These are phyloP conservation scores for Epicoccum sorghinum DNA, from an alignment of 2,329 filamentous ascomycete genomes.

Conservation along the genomic window DNA sequence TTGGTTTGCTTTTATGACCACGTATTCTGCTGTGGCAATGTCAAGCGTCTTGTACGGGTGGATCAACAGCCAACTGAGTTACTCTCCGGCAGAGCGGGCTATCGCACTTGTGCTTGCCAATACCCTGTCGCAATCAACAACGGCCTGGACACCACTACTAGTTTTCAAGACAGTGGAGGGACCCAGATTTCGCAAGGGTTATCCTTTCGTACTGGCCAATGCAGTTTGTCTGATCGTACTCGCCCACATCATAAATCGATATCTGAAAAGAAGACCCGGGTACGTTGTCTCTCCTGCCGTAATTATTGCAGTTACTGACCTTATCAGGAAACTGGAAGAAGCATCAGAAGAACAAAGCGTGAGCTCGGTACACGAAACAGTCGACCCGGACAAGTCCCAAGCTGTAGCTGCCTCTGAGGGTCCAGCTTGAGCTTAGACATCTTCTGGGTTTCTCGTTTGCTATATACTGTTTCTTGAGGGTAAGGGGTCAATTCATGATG, in stretches of 20 bases:
- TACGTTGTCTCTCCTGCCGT: background rate
- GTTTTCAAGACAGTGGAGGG: slow-evolving; percentile 57
- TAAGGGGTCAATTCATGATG: too few relatives aligned
- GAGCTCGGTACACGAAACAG: slow-evolving; percentile 12
- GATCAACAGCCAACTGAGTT: slow-evolving; percentile 59
- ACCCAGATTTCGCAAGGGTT: slow-evolving; percentile 52
- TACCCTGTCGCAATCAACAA: slow-evolving; percentile 60
- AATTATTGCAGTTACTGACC: background rate
- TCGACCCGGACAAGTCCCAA: background rate
- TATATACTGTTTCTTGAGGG: too few relatives aligned
- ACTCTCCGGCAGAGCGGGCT: slow-evolving; percentile 55
- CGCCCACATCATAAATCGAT: slow-evolving; percentile 25
- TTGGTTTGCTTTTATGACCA: slow-evolving; percentile 62
- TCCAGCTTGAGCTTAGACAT: background rate
- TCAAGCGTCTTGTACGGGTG: slow-evolving; percentile 63
- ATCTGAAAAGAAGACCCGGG: slow-evolving; percentile 18
- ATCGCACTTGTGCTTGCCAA: slow-evolving; percentile 61
- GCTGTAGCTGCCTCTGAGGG: background rate
- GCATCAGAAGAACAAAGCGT: slow-evolving; percentile 14
- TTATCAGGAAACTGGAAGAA: background rate
- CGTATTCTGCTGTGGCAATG: slow-evolving; percentile 58
- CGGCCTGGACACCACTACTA: slow-evolving; percentile 62
- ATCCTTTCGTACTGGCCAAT: slow-evolving; percentile 50
- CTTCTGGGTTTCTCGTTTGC: too few relatives aligned
- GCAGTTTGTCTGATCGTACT: slow-evolving; percentile 46